Percentiles rank a stretch among this genome's conserved stretches.
phyloP scores from a whole-genome alignment of 306 rosid genomes.

The Cicer arietinum region DNA sequence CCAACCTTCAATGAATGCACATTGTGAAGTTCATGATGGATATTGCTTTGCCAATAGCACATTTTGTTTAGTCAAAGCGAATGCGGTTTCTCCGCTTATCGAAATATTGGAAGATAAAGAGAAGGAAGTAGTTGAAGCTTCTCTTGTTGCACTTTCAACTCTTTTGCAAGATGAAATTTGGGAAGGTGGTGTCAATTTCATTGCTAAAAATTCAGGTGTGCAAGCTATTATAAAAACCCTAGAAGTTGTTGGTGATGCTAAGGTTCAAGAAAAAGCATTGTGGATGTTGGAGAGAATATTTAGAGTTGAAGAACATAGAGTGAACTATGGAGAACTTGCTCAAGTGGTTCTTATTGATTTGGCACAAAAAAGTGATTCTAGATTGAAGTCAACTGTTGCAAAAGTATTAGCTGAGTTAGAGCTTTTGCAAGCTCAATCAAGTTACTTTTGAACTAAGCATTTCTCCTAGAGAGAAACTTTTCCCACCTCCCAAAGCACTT shows the following conservation, averaged over 20 bases:
- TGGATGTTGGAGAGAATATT: conserved; percentile 90
- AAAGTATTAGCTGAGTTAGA: conserved; percentile 78
- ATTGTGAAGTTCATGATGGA: conserved; percentile 81
- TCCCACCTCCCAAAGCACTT: too few relatives aligned
- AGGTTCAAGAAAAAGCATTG: conserved; percentile 78
- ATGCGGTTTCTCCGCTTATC: conserved; percentile 68
- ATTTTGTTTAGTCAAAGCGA: conserved; percentile 82
- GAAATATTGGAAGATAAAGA: conserved; percentile 69
- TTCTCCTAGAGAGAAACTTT: neutral
- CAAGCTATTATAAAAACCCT: conserved; percentile 61
- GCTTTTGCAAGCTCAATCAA: conserved; percentile 72
- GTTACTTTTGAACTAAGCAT: conserved; percentile 65
- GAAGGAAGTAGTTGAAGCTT: conserved; percentile 74
- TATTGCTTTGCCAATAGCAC: conserved; percentile 69
- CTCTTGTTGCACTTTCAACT: conserved; percentile 71
- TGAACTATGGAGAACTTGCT: conserved; percentile 67
- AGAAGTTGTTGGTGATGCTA: conserved; percentile 57
- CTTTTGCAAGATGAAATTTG: conserved; percentile 79
- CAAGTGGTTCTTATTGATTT: conserved; percentile 85
- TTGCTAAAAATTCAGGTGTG: conserved; percentile 66
- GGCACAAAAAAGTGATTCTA: conserved; percentile 72
- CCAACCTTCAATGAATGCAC: conserved; percentile 57
- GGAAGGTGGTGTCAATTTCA: conserved; percentile 73
- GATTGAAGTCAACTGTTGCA: conserved; percentile 73
- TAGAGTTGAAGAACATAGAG: conserved; percentile 63